Evolutionary conservation across 2,329 filamentous ascomycete species (phyloP).

Genomic region (Stachybotrys chartarum): DNA sequence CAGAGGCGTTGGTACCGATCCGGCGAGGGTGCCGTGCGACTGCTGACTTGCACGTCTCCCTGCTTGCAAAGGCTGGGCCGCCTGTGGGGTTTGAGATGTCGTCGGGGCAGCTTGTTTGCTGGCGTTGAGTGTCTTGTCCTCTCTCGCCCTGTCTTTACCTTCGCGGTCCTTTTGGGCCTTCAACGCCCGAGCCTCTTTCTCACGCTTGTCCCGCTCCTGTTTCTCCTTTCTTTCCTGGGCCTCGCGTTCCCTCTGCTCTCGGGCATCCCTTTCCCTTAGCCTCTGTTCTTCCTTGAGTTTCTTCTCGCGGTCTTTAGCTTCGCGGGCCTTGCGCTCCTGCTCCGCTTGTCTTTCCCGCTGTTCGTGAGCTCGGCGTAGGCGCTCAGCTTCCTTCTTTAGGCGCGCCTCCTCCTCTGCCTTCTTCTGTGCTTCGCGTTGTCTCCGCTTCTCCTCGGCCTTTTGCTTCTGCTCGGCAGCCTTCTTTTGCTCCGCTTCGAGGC

Average conservation of each 20-base stretch:
- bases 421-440: constrained; percentile 84
- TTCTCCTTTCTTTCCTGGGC: constrained; percentile 56
- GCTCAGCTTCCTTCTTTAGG: constrained; percentile 77
- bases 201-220: constrained; percentile 54
- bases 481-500: constrained; percentile 68
- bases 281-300: constrained; percentile 78
- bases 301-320: constrained; percentile 63
- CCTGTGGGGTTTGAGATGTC: constrained; percentile 9
- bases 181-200: constrained; percentile 48
- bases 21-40: constrained; percentile 16
- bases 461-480: constrained; percentile 72
- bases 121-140: constrained; percentile 39
- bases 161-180: constrained; percentile 55
- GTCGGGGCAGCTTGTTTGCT: constrained; percentile 1
- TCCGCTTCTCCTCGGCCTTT: constrained; percentile 83
- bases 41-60: constrained; percentile 19
- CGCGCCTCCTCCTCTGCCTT: constrained; percentile 88
- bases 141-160: constrained; percentile 58
- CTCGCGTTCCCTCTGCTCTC: constrained; percentile 65
- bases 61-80: constrained; percentile 8
- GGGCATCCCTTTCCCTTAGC: constrained; percentile 69
- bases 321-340: constrained; percentile 68
- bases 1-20: constrained; percentile 38
- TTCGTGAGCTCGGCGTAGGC: constrained; percentile 69
- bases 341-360: constrained; percentile 82